Percentiles rank a stretch among this genome's conserved stretches.
These are phyloP conservation scores for Tremellales sp. DNA, from an alignment of 1,284 basidiomycete species.

Conservation along the genomic window DNA sequence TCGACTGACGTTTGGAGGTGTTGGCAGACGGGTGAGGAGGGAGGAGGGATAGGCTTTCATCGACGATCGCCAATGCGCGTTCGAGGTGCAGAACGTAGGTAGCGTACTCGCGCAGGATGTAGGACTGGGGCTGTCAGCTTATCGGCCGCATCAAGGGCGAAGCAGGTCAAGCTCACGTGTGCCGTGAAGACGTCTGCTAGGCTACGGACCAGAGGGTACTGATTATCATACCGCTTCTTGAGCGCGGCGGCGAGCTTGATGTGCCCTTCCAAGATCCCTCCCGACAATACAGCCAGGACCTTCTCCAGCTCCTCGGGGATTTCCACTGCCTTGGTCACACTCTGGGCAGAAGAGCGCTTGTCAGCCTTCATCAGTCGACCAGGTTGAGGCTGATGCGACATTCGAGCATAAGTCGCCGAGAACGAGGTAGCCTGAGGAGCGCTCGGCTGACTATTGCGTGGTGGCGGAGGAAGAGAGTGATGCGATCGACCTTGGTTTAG, in stretches of 20 bases:
- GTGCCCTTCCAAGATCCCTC: conserved; percentile 81
- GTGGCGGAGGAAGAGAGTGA: conserved; percentile 68
- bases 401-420: conserved; percentile 62
- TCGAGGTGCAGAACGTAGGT: conserved; percentile 89
- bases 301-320: conserved; percentile 79
- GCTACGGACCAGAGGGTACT: conserved; percentile 83
- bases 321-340: conserved; percentile 40
- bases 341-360: conserved; percentile 9
- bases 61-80: conserved; percentile 77
- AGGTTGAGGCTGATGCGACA: conserved; percentile 23
- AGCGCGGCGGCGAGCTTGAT: conserved; percentile 73
- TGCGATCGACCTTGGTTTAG: conserved; percentile 56
- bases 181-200: conserved; percentile 89
- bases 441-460: conserved; percentile 52
- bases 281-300: conserved; percentile 78
- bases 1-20: conserved; percentile 67
- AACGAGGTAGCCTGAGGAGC: conserved; percentile 51
- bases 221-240: conserved; percentile 82
- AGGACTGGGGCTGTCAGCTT: conserved; percentile 59
- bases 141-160: background rate
- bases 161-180: conserved; percentile 59
- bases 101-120: conserved; percentile 85
- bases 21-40: conserved; percentile 3
- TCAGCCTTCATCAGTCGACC: conserved; percentile 47
- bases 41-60: conserved; percentile 58